Base-by-base conservation (phyloP, 1,284 basidiomycete species). In the Leucoagaricus sp. region DNA sequence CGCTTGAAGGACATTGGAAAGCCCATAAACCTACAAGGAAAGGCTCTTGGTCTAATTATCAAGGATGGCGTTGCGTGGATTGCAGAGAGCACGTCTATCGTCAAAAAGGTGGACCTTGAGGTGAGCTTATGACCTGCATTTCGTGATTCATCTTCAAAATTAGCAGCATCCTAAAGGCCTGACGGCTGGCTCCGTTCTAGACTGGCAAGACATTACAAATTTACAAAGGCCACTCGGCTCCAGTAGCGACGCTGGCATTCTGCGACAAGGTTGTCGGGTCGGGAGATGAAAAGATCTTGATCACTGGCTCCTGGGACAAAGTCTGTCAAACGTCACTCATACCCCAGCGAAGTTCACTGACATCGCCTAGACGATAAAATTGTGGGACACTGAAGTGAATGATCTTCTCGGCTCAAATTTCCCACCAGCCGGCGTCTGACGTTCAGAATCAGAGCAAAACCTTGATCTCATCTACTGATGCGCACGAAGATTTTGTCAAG, bases 261-360 rank as follows among this genome's bases (percentile, higher is more conserved):
- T 83, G 74, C 60, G 77, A 82, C 53, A 74, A 74, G 25, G 57
- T 41, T 26, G 45, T 57, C 21, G 67, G 65, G 4, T 66, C 65
- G 40, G 73, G 72, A 21, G 75, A 77, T 55, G 70, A 66, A 44
- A 75, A 77, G 59, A 70, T 87, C 6, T 72, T 97, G 34, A 80
- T 96, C 59, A 93, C 91, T 41, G 93, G 91, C 19, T 94, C 94
- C 41, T 97, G 94, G 94, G 94, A 97, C 69, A 87, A 89, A 72
- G 90, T 84, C 64, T 57, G 68, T 64, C 41, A 29, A 52, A 26
- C 36, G 41, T 29, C 40, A 57, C 55, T 9, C 61, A 48, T 58
- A 21, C 10, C 15, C 3, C 17, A 31, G 13, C 33, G 23, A 19
- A 21, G 19, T 44, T 19, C 25, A 17, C 50, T 38, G 23, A 21